Evolutionary conservation across 176 grass and related monocot species (phyloP), one percentile per base, ranked within the genome.

Genomic region (Tillandsia leiboldiana): DNA sequence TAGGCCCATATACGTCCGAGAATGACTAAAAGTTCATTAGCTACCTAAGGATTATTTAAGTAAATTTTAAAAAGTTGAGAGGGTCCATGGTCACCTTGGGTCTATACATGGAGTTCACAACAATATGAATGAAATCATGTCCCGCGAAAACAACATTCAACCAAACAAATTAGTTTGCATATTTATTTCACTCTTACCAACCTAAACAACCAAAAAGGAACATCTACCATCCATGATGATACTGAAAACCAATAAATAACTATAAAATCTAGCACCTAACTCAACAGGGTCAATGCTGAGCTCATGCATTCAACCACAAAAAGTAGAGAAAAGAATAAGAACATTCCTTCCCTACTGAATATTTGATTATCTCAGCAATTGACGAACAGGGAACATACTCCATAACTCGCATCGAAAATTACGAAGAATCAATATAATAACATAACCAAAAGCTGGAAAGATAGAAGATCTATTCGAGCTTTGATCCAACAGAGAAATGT

Each of bases 101-200:
- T 42, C 33, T 42, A 42, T 42, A 42, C 33, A 42, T 42, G 7
- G 33, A 1, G 33, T 42, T 42, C 33, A 42, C 33, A 42, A 42
- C 33, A 42, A 42, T 42, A 42, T 42, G 33, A 42, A 42, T 42
- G 33, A 42, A 42, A 42, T 73, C 51, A 81, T 51, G 50, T 11
- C 49, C 62, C 78, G 68, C 69, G 64, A 75, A 74, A 69, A 26
- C 56, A 53, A 56, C 71, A 11, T 51, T 51, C 74, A 23, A 74
- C 61, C 78, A 75, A 69, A 74, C 7, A 18, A 17, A 9, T n/a
- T 67, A 48, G 65, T 48, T 48, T 17, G 15, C 28, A 49, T 18
- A 10, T 51, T 12, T 68, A 51, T 51, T 29, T 65, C 57, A 65
- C 57, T 42, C 42, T 51, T 63, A 29, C 48, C 48, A 52, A 64